A percentile compares a stretch with the other conserved stretches of the same genome.
Evolutionary conservation across 495 filamentous ascomycete genomes (phyloP).

Genomic region (Penicillium steckii): DNA sequence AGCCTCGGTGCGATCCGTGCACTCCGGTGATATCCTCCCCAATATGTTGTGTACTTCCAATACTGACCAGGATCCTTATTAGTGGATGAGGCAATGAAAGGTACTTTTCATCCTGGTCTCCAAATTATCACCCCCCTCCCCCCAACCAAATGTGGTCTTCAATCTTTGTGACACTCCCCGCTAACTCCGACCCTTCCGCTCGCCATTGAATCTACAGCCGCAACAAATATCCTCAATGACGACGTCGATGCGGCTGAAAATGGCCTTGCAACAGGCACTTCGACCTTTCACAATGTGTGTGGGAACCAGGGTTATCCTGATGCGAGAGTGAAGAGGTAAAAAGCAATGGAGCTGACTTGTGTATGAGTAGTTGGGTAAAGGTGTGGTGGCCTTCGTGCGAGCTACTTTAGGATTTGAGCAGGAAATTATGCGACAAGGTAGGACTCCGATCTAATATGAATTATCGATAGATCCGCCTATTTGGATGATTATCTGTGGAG

Average conservation of each 20-base stretch:
- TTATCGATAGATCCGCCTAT: no score
- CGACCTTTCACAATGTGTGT: conserved; percentile 83
- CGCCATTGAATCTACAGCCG: conserved; percentile 33
- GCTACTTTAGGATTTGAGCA: conserved; percentile 92
- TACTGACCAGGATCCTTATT: conserved; percentile 18
- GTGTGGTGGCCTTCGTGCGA: conserved; percentile 78
- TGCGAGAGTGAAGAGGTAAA: background rate
- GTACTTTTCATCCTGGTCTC: conserved; percentile 30
- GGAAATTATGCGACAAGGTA: conserved; percentile 84
- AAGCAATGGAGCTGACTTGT: conserved; percentile 9
- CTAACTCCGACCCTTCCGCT: background rate
- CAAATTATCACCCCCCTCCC: no score
- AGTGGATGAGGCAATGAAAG: conserved; percentile 66
- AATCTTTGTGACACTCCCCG: background rate
- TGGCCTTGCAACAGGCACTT: conserved; percentile 66
- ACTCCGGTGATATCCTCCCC: background rate
- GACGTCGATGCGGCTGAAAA: conserved; percentile 85
- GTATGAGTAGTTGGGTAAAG: conserved; percentile 66
- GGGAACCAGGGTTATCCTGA: conserved; percentile 1
- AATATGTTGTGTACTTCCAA: conserved; percentile 5
- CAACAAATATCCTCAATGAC: conserved; percentile 81
- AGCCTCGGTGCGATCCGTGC: background rate
- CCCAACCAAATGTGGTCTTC: no score
- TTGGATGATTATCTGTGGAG: background rate
- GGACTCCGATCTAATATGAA: no score